Evolutionary conservation across 2,329 filamentous ascomycete species (phyloP), one percentile per base, ranked within the genome.

Genomic region (Arthrobotrys sphaeroides): DNA sequence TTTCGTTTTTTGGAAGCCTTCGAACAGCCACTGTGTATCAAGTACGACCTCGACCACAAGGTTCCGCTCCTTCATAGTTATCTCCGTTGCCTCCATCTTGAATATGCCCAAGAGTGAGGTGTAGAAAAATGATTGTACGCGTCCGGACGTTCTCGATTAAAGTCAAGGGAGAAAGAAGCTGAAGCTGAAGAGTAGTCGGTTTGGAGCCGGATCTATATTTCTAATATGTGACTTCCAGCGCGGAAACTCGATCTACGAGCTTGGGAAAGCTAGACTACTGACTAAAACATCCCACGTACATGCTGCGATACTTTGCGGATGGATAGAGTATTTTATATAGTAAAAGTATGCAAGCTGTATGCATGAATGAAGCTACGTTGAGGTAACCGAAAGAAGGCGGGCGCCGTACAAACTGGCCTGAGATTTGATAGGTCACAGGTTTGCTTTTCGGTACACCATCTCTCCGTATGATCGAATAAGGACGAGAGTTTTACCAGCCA

Each of bases 1-100:
- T 18, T 68, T 68, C 16, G 64, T 68, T n/a, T 28, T 36, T 40
- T 68, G 64, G 20, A 68, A 68, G 3, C 64, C 64, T n/a, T 68
- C 64, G 31, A 68, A 68, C 22, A 68, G 51, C 64, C 64, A 68
- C 40, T 68, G 31, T 3, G 64, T 68, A 51, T 68, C 64, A 42
- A 68, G 64, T 9, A 60, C 40, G 12, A 68, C 31, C 16, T 43
- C 64, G n/a, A 59, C 60, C 18, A 68, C 18, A 28, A 40, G 24
- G 42, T 68, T 68, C 10, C 20, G 38, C 28, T 59, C 64, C n/a
- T 49, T 20, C 24, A 68, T 68, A 12, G 51, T 68, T 36, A 59
- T 36, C 20, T 60, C 51, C 16, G 38, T 68, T 18, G 42, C 45
- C 10, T 40, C 42, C 62, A 67, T 67, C 42, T 24, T 28, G 40